Evolutionary conservation across 257 asterid genomes (phyloP).

Genomic region (Solanum chilense): DNA sequence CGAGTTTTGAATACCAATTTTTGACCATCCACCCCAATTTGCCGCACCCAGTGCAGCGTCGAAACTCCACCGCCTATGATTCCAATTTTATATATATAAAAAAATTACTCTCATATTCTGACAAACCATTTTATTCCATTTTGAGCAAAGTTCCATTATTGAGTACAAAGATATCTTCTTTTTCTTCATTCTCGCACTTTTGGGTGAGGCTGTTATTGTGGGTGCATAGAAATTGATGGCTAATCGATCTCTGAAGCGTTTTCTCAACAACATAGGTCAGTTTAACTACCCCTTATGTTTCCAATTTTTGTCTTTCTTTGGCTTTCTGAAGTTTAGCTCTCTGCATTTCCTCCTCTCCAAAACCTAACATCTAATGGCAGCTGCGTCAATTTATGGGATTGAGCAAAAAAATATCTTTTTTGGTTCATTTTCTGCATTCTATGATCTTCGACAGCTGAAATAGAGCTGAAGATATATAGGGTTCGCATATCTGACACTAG

Average conservation of each 20-base stretch:
- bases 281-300: background rate
- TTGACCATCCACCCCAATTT: background rate
- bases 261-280: constrained; percentile 29
- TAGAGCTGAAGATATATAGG: background rate
- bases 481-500: background rate
- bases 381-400: background rate
- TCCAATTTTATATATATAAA: background rate
- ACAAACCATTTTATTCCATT: background rate
- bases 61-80: background rate
- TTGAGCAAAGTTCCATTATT: background rate
- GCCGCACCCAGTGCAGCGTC: background rate
- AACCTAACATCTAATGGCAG: background rate
- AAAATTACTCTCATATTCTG: background rate
- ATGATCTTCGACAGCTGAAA: background rate
- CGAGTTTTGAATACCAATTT: background rate
- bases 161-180: background rate
- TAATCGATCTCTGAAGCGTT: constrained; percentile 3
- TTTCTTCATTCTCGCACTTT: background rate
- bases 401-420: accelerated
- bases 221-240: constrained; percentile 20
- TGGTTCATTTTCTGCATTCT: background rate
- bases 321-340: background rate
- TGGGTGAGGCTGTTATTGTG: background rate
- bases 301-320: background rate
- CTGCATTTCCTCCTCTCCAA: background rate